Evolutionary conservation across 2,329 filamentous ascomycete genomes (phyloP), one percentile per base, ranked within the genome.

Genomic region (Helotiales sp.): DNA sequence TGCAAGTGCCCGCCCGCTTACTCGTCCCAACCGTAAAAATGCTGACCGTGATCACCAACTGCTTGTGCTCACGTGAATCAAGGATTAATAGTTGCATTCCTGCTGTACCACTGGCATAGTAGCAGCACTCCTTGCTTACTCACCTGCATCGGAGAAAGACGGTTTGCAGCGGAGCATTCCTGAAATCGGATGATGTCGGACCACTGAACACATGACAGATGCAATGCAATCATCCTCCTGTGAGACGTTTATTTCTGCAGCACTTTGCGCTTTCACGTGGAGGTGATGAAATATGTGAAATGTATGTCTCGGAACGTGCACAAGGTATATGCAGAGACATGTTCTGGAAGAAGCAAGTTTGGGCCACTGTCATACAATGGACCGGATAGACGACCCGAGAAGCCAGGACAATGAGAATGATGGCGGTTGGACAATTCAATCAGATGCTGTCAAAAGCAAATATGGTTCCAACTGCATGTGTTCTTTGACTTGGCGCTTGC

Each of bases 41-140:
- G 34, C 8, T n/a, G n/a, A n/a, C n/a, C 34, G 24, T 60, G 37
- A 47, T 24, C 34, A 24, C 58, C n/a, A 52, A 37, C 7, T 34
- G 11, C 20, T 61, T 50, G 43, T 50, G 24, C 59, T 61, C 45
- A 61, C 59, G 59, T 61, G 59, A 61, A n/a, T 61, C 59, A 49
- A 61, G 45, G 59, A 52, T 61, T 45, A 34, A 61, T 61, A 50
- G 20, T 61, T 26, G 40, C 45, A 61, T 40, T 57, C 10, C 54
- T 57, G 54, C 32, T 40, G 54, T 57, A 57, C 32, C 20, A 57
- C 54, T 26, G 20, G 17, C 15, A 32, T n/a, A 52, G 49, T n/a
- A 55, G 52, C 30, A 55, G 15, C 22, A 40, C 7, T 20, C 30
- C 60, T 50, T 32, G 24, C 40, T 59, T 64, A 15, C 50, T 40